Base-by-base conservation (phyloP, 805 yeast species). In the Grigorovia jiainica region DNA sequence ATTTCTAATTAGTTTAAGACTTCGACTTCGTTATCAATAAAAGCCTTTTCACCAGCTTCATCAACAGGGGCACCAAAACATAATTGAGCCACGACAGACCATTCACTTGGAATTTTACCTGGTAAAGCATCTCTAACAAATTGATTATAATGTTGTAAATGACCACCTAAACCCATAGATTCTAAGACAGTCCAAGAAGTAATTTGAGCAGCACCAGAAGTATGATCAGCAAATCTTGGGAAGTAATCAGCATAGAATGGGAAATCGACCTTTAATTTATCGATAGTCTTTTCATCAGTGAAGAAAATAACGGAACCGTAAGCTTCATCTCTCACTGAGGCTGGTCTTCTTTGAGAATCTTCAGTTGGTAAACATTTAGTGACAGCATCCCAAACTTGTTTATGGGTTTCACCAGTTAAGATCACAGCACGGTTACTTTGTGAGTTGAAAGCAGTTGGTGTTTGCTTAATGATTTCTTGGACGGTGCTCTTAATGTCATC, bases 391-490 rank as follows among this genome's bases (percentile, higher is more conserved):
- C 78, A 73, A 15, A 72, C 67, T 40, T 61, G 49, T 44, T 64
- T 65, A 64, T 71, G 75, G 36, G 68, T 51, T 5, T 54, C 68
- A 43, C 75, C 76, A 35, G 69, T 66, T 39, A 73, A 36, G 44
- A 73, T 64, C 15, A 71, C 51, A 21, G 77, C 77, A 38, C 76
- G 67, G 54, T 66, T 61, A 34, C 66, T 62, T 57, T 73, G 78
- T 37, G 71, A 67, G 65, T 73, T 73, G 68, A 72, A 73, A 23
- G 72, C 55, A n/a, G 75, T 67, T 53, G 78, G 78, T 8, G 74
- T 69, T 49, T 68, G 58, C 55, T 68, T 71, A 40, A 73, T 60
- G 35, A 71, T 62, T 17, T 63, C 57, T 53, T 67, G 65, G 19
- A 72, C 72, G 27, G 66, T 49, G 24, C 53, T 48, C 47, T 64